phyloP scores from a whole-genome alignment of 352 stramenopile genomes.

The Phytopythium chamaehyphon region DNA sequence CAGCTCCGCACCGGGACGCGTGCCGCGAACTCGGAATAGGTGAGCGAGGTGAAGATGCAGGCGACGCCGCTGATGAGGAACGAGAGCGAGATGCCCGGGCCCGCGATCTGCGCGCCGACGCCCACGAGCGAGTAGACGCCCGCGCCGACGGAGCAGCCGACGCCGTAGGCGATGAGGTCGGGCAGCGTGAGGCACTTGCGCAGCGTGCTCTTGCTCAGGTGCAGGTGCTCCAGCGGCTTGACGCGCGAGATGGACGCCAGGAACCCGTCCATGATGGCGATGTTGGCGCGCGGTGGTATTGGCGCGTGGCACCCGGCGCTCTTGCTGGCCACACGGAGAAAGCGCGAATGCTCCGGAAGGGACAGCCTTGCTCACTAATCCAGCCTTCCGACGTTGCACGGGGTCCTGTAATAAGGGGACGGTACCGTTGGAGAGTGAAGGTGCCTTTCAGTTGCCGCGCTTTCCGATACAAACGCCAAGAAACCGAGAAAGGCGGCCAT shows the following conservation, averaged over 20 bases:
- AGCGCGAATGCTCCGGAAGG: constrained; percentile 2
- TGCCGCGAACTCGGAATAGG: constrained; percentile 88
- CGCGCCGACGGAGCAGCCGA: constrained; percentile 89
- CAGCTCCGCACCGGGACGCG: constrained; percentile 77
- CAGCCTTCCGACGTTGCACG: constrained; percentile 1
- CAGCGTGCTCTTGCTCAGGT: constrained; percentile 32
- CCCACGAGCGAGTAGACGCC: constrained; percentile 92
- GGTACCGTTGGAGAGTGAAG: too few relatives aligned
- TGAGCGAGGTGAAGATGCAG: constrained; percentile 90
- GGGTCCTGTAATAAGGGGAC: too few relatives aligned
- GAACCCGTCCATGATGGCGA: constrained; percentile 40
- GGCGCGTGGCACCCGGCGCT: too few relatives aligned
- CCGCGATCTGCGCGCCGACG: constrained; percentile 79
- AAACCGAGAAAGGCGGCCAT: constrained; percentile 9
- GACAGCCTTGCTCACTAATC: not conserved
- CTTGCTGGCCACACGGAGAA: too few relatives aligned
- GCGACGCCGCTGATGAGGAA: constrained; percentile 86
- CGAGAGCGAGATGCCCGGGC: constrained; percentile 86
- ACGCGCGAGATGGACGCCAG: constrained; percentile 51
- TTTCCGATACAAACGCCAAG: not conserved
- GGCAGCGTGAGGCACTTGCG: constrained; percentile 65
- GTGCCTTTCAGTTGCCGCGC: not conserved
- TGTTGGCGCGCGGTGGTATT: too few relatives aligned
- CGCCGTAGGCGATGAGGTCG: constrained; percentile 87
- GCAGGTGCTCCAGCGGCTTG: constrained; percentile 63